Base-by-base conservation (phyloP, 176 grass and related monocot genomes). In the Aechmea fasciata region DNA sequence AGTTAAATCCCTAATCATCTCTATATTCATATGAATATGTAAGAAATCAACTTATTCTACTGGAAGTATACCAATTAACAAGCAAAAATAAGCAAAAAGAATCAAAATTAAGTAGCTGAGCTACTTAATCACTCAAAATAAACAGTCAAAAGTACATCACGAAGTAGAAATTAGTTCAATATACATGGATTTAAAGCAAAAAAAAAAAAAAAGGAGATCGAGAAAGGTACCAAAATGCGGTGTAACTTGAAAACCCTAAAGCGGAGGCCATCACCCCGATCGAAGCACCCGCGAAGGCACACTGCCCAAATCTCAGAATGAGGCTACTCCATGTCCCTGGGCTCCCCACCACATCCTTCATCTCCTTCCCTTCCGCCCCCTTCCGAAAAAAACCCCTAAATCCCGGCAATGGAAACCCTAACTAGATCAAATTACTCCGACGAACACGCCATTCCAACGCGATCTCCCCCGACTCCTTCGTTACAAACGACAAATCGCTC, bases 321-420 rank as follows among this genome's bases (percentile, higher is more conserved):
- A 97, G 83, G 71, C 93, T 78, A 48, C 86, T 82, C 81, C 86
- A 85, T 64, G 93, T 87, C 52, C 93, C 93, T 66, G 93, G 93
- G 79, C 89, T 81, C 25, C 89, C 93, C 49, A 85, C 71, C 74
- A 85, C 26, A 73, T 79, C 76, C 80, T 71, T 72, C 86, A 92
- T 92, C 81, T 57, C 77, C 69, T 48, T 29, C 41, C 66, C 10
- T 12, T 17, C n/a, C 66, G 3, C 63, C n/a, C 63, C 14, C 33
- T 41, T 41, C 33, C 5, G 5, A 41, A 13, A 57, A 19, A 28
- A 72, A 61, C 53, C 69, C 69, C 52, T 57, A 71, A 49, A 61
- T 61, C 17, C 55, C 55, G 9, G 1, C 55, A 61, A 6, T 19
- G 55, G 13, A 61, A 61, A 61, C n/a, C 55, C 17, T 61, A 61